Evolutionary conservation across 75 land plant genomes (phyloP), one percentile per base, ranked within the genome.

Genomic region (Sequoiadendron giganteum): DNA sequence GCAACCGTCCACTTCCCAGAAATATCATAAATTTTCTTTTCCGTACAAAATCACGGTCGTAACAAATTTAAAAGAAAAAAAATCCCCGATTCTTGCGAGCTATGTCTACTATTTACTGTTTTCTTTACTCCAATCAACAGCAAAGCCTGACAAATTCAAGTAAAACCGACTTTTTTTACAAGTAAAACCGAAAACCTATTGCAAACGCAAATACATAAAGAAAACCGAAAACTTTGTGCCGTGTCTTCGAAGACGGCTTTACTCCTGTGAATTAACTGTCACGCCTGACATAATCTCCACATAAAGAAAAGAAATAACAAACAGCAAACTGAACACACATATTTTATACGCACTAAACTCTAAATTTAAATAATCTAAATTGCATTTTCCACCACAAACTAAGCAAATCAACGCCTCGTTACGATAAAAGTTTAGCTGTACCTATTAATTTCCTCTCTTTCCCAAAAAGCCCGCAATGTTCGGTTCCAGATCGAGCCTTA

Each of bases 221-320:
- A 42, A 82, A 42, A 36, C 45, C 84, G 48, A 43, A 30, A 39
- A 10, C 14, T 34, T 25, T 42, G 84, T 25, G 38, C 84, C 19
- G 49, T 82, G 84, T 82, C 84, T 39, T 19, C 32, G 43, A 82
- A 82, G 48, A 45, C 84, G 15, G 84, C 28, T 82, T 42, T 45
- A 19, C 25, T 82, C 48, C 48, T 82, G 84, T 82, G 30, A 40
- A 43, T 82, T 82, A 82, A 82, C 48, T 45, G 84, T 30, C 83
- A 39, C 47, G 43, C 83, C 83, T 80, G 47, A 82, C 81, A 78
- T 48, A 36, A 78, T 28, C 78, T 76, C 39, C 79, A 13, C 34
- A 11, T 36, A 40, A 10, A 11, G 39, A 78, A 36, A 36, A 14
- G 18, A 36, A 38, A 36, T 78, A 78, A 78, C 40, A 82, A 82